Base-by-base conservation (phyloP, 2,329 filamentous ascomycete species). In the Fusarium dlaminii region DNA sequence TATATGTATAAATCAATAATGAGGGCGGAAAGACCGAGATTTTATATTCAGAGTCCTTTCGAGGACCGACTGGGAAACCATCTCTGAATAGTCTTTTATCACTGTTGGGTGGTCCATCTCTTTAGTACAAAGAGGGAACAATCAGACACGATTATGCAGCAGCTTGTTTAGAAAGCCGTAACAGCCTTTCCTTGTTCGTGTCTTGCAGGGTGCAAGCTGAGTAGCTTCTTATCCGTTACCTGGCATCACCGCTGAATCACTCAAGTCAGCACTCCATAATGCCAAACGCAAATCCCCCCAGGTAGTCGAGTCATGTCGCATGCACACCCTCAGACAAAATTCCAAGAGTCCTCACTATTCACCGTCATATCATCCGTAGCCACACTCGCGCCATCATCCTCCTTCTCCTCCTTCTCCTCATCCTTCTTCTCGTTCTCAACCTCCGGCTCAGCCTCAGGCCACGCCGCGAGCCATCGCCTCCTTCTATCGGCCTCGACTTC, bases 21-120 rank as follows among this genome's bases (percentile, higher is more conserved):
- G 3, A 15, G 4, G 0, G 6, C 2, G 6, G 13, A 24, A 37
- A 22, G 0, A 3, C 6, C 10, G 9, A 9, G 7, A 2, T 2
- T 12, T 29, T 13, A 9, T 37, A 27, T 27, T 22, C 51, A 54
- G 24, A 29, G 18, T 17, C 2, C 17, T 7, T 27, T 37, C 17
- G 14, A 5, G 8, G 2, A 7, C 1, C 8, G 15, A n/a, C 14
- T 7, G 6, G 11, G 2, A 18, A n/a, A 18, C 12, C 15, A 18
- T 39, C 20, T 40, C 24, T 30, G 20, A 29, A 40, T 18, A 15
- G 5, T 5, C 11, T 18, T 29, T 13, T 29, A 17, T 55, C 24
- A 29, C 34, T 40, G 4, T 7, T 8, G 5, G 14, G 3, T 10
- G 5, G 11, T 13, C 34, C 8, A 2, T 11, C 3, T 5, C 14